Evolutionary conservation across 768 basidiomycete species (phyloP), one percentile per base, ranked within the genome.

Genomic region (Porphyrellus cyaneotinctus): DNA sequence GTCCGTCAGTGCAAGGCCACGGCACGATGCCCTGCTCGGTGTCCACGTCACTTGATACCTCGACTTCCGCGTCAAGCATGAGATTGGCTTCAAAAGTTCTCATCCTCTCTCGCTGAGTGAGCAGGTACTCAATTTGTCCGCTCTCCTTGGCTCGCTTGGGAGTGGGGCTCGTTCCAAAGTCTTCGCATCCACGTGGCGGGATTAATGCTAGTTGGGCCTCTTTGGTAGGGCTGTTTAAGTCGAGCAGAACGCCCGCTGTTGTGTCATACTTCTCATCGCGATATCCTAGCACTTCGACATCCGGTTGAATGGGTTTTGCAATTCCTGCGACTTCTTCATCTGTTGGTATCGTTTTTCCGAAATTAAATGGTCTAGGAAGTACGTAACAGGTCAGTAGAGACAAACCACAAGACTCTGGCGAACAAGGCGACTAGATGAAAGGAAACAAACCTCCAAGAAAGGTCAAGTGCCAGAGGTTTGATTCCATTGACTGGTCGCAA

Each of bases 401-500:
- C 31, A 31, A 36, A 12, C 22, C 18, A 31, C 44, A 51, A 13
- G 30, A 46, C 14, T 18, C 26, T 32, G 18, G 30, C 3, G 22
- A 38, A 43, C 31, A 33, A 33, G 42, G 14, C 14, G 30, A 18
- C 23, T 20, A 26, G 31, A 31, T 49, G 20, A 32, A 49, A 46
- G 44, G 31, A 47, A 46, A 72, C 78, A 44, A 52, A 87, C 87
- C 78, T 77, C 87, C 87, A 89, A 14, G 83, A 82, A 45, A 90
- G 69, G 30, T 80, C 75, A 14, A 88, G 72, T 20, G 76, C 72
- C 4, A 88, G 70, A 5, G 84, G 74, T 49, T 79, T 76, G 20
- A 81, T 64, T 2, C 86, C 86, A 60, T 80, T 83, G 15, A 74
- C 77, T 57, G 80, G 80, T 63, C 75, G 79, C 57, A 87, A 58